Conservation (phyloP, 768 basidiomycete species). For the Lyophyllum shimeji region DNA sequence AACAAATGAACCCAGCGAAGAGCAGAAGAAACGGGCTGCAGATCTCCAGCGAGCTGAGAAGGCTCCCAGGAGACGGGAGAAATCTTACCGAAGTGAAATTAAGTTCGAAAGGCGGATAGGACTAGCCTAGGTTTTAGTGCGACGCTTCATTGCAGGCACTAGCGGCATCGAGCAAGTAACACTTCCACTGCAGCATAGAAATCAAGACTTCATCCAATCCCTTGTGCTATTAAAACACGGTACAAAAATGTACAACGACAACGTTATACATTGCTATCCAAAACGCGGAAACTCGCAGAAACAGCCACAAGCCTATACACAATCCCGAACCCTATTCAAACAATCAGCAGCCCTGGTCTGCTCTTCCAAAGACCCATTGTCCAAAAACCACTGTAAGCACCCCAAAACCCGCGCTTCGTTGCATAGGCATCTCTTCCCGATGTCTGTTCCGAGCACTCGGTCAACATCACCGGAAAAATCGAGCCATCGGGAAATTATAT, state of each 20-base stretch:
- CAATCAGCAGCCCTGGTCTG: constrained; percentile 8
- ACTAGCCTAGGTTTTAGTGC: not conserved
- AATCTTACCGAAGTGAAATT: constrained; percentile 50
- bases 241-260: too few relatives aligned
- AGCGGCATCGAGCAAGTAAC: too few relatives aligned
- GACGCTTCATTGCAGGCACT: not conserved
- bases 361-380: constrained; percentile 17
- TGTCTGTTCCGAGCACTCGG: not conserved
- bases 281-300: not conserved
- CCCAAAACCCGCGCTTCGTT: not conserved
- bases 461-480: too few relatives aligned
- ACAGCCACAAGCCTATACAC: not conserved
- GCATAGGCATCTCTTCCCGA: constrained; percentile 13
- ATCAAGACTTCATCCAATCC: too few relatives aligned
- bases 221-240: too few relatives aligned
- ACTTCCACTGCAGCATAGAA: too few relatives aligned
- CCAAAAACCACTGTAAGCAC: constrained; percentile 14
- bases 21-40: constrained; percentile 55
- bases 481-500: not conserved
- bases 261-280: too few relatives aligned
- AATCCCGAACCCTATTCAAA: constrained; percentile 7
- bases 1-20: constrained; percentile 53
- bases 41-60: constrained; percentile 44
- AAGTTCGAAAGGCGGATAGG: constrained; percentile 34
- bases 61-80: constrained; percentile 46